Evolutionary conservation across 1,284 basidiomycete species (phyloP).

Genomic region (Melampsora americana): DNA sequence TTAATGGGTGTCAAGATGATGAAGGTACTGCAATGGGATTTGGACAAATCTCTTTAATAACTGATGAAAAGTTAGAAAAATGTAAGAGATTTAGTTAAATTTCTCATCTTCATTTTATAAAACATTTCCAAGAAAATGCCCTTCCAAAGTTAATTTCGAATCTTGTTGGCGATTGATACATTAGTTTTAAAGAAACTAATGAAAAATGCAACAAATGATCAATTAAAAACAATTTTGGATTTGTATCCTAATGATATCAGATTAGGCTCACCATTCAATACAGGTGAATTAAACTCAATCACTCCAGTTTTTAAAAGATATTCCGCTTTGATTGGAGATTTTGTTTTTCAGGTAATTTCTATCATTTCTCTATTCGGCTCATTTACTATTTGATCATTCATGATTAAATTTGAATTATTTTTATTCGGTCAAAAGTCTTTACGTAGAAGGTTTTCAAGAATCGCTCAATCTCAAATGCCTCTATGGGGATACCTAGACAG

Average conservation of each 20-base stretch:
- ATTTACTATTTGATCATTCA: not conserved
- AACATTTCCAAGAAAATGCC: too few species aligned
- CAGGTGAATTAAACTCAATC: not conserved
- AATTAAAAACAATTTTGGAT: not conserved
- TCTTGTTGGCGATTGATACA: not conserved
- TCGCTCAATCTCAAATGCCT: not conserved
- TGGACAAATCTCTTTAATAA: not conserved
- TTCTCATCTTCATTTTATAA: too few species aligned
- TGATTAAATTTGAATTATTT: not conserved
- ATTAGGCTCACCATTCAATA: not conserved
- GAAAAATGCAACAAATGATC: not conserved
- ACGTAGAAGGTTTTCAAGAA: not conserved
- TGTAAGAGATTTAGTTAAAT: not conserved
- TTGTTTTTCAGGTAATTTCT: conserved; percentile 1
- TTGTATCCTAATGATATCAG: not conserved
- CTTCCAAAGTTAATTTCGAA: not conserved
- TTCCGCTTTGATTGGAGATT: conserved; percentile 2
- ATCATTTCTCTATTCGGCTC: not conserved
- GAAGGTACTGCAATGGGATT: not conserved
- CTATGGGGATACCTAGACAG: not conserved
- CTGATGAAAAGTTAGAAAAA: not conserved
- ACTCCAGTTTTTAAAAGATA: conserved; percentile 5
- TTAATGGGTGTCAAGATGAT: not conserved
- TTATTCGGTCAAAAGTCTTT: not conserved
- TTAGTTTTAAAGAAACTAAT: not conserved